Conservation (phyloP, 768 basidiomycete genomes). For the Galerina sulciceps region DNA sequence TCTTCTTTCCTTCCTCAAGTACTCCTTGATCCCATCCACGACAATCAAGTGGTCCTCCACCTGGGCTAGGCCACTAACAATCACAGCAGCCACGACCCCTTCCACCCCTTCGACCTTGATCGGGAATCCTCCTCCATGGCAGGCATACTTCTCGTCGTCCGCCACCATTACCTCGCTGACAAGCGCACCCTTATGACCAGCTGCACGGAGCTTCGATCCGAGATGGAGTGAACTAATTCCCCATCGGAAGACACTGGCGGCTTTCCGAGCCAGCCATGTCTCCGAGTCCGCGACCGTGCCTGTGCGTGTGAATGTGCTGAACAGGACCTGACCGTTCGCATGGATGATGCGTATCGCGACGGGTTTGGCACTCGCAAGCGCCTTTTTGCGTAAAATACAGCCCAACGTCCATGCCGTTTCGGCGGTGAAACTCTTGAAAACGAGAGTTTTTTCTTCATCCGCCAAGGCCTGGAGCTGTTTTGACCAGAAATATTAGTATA, state of each 20-base stretch:
- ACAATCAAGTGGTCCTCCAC: not conserved
- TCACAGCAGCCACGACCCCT: not conserved
- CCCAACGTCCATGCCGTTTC: not conserved
- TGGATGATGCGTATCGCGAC: slow-evolving; percentile 5
- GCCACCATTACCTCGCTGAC: not conserved
- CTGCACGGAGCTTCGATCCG: not conserved
- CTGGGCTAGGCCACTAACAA: not conserved
- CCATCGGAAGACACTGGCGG: slow-evolving; percentile 5
- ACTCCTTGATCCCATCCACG: not conserved
- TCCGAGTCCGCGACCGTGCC: not conserved
- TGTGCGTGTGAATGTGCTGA: not conserved
- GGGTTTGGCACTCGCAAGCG: not conserved
- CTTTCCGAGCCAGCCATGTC: slow-evolving; percentile 2
- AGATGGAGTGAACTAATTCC: slow-evolving; percentile 1
- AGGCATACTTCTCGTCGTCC: slow-evolving; percentile 2
- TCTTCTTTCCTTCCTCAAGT: not conserved
- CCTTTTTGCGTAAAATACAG: not conserved
- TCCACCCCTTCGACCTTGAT: not conserved
- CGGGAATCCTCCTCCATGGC: slow-evolving; percentile 1
- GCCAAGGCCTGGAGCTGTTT: not conserved
- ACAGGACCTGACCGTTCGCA: slow-evolving; percentile 2
- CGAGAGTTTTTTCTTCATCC: not conserved
- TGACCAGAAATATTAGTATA: no score
- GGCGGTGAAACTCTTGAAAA: not conserved
- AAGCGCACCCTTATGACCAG: not conserved